Percentiles rank a stretch among this genome's conserved stretches.
Evolutionary conservation across 768 basidiomycete species (phyloP).

Genomic region (Boletus bicolor): DNA sequence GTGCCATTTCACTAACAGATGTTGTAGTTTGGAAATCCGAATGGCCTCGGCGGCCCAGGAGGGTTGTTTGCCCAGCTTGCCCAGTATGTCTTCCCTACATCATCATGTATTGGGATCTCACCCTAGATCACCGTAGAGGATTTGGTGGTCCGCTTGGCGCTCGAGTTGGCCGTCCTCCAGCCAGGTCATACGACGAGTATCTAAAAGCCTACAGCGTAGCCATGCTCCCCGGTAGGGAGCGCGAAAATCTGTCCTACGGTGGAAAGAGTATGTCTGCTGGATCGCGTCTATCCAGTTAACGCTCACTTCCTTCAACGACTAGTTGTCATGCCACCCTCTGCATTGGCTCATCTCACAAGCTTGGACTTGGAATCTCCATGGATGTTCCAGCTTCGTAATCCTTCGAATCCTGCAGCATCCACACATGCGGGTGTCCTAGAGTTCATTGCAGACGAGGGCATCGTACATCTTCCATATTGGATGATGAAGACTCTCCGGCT

Average conservation of each 20-base stretch:
- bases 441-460: slow-evolving; percentile 96
- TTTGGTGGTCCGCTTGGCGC: slow-evolving; percentile 50
- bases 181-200: slow-evolving; percentile 86
- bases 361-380: slow-evolving; percentile 90
- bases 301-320: slow-evolving; percentile 1
- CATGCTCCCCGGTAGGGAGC: slow-evolving; percentile 82
- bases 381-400: slow-evolving; percentile 96
- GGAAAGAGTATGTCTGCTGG: slow-evolving; percentile 81
- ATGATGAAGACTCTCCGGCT: slow-evolving; percentile 98
- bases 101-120: slow-evolving; percentile 15
- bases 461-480: slow-evolving; percentile 96
- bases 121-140: slow-evolving; percentile 38
- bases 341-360: slow-evolving; percentile 80
- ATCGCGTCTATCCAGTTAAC: slow-evolving; percentile 9
- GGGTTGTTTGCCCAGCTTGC: slow-evolving; percentile 66
- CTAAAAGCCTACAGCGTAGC: slow-evolving; percentile 94
- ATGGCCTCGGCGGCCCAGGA: slow-evolving; percentile 45
- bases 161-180: slow-evolving; percentile 47
- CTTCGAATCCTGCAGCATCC: slow-evolving; percentile 72
- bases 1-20: background rate
- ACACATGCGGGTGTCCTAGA: slow-evolving; percentile 98
- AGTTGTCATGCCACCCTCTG: slow-evolving; percentile 99
- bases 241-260: slow-evolving; percentile 92
- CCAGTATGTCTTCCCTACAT: slow-evolving; percentile 39
- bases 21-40: slow-evolving; percentile 35